phyloP scores from a whole-genome alignment of 1,139 yeast species.

The Saccharomyces hybrid region DNA sequence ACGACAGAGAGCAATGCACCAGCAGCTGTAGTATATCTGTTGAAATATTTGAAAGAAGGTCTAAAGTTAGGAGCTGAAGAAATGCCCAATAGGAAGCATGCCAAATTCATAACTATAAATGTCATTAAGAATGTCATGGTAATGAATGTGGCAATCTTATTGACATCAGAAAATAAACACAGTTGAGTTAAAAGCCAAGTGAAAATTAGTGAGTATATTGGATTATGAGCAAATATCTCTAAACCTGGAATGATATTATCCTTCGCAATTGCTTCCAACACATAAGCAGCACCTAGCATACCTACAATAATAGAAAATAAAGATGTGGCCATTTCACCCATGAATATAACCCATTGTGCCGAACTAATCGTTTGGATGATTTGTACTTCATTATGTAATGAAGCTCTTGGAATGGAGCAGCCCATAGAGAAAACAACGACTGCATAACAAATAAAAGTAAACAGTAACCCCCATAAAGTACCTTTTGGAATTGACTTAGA shows the following conservation, averaged over 20 bases:
- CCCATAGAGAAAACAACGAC: slow-evolving; percentile 76
- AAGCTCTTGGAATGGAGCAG: slow-evolving; percentile 64
- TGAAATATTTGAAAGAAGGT: slow-evolving; percentile 86
- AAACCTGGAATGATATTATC: slow-evolving; percentile 80
- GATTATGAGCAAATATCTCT: slow-evolving; percentile 51
- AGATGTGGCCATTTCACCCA: slow-evolving; percentile 86
- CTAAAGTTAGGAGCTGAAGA: slow-evolving; percentile 96
- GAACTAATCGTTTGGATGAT: slow-evolving; percentile 75
- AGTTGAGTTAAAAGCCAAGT: slow-evolving; percentile 80
- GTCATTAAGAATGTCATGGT: slow-evolving; percentile 97
- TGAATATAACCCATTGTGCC: slow-evolving; percentile 60
- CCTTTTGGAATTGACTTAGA: slow-evolving; percentile 86
- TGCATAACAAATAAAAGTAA: slow-evolving; percentile 69
- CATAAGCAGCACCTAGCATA: slow-evolving; percentile 86
- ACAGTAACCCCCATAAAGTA: slow-evolving; percentile 68
- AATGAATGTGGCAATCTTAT: slow-evolving; percentile 87
- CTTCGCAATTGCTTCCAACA: slow-evolving; percentile 82
- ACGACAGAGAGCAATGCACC: slow-evolving; percentile 64
- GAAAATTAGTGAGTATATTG: slow-evolving; percentile 54
- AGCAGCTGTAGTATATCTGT: slow-evolving; percentile 66
- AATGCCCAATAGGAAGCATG: slow-evolving; percentile 77
- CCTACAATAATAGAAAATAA: slow-evolving; percentile 91
- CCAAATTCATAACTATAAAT: slow-evolving; percentile 83
- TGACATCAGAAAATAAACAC: slow-evolving; percentile 80
- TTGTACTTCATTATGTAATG: slow-evolving; percentile 70